A percentile compares a stretch with the other conserved stretches of the same genome.
phyloP scores from a whole-genome alignment of 345 rosid genomes.

The Turritis glabra region DNA sequence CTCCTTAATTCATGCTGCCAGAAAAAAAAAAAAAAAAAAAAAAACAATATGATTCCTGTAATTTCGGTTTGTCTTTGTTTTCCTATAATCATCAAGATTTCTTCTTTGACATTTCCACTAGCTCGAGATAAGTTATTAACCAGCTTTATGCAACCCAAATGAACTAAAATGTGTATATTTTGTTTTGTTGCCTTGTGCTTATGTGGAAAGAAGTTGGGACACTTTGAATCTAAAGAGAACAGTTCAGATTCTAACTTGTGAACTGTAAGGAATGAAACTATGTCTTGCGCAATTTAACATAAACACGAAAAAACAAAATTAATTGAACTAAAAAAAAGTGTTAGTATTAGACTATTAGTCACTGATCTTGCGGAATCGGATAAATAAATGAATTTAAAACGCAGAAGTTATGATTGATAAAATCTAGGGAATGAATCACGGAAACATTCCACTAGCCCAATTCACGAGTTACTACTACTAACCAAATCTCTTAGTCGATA shows the following conservation, averaged over 20 bases:
- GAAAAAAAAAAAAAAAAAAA: neutral
- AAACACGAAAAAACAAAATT: too few species aligned
- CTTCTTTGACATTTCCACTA: constrained; percentile 25
- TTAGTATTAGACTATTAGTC: too few species aligned
- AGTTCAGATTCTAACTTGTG: neutral
- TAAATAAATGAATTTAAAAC: neutral
- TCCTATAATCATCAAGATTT: constrained; percentile 10
- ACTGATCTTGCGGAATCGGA: neutral
- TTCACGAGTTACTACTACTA: neutral
- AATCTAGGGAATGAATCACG: neutral
- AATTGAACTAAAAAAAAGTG: too few species aligned
- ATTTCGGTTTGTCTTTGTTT: constrained; percentile 25
- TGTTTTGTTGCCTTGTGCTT: neutral
- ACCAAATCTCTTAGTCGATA: neutral
- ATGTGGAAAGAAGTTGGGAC: neutral
- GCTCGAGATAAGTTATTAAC: constrained; percentile 7
- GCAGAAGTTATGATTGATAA: neutral
- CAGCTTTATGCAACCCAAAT: neutral
- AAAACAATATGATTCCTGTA: constrained; percentile 26
- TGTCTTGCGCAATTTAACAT: neutral
- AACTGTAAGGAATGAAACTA: neutral
- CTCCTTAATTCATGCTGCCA: constrained; percentile 27
- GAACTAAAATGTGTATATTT: neutral
- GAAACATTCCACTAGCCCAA: neutral
- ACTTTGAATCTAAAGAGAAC: neutral